phyloP scores from a whole-genome alignment of 164 flowering plant species.

The Litsea cubeba region DNA sequence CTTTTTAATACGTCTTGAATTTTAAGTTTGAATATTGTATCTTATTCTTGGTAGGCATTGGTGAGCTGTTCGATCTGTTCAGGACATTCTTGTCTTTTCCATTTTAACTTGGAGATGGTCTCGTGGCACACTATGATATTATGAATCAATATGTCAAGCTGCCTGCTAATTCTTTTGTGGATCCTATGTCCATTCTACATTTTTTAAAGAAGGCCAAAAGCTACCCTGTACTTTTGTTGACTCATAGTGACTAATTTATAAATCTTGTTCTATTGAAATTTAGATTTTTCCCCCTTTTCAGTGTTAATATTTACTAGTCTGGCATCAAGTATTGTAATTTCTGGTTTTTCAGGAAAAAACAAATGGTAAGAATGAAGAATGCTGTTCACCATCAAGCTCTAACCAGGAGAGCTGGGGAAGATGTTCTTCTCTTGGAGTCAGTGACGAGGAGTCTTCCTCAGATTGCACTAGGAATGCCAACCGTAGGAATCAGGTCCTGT shows the following conservation, averaged over 20 bases:
- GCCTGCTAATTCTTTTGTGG: neutral
- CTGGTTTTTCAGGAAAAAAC: constrained; percentile 46
- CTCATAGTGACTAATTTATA: neutral
- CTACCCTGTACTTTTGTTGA: neutral
- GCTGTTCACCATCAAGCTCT: constrained; percentile 84
- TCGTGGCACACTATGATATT: too few relatives aligned
- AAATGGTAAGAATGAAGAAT: constrained; percentile 52
- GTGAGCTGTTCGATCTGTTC: neutral
- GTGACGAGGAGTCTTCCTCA: constrained; percentile 59
- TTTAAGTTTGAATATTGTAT: neutral
- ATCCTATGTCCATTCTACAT: neutral
- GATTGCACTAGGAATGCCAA: constrained; percentile 24
- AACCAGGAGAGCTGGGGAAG: constrained; percentile 93
- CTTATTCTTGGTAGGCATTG: neutral
- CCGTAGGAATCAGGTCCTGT: constrained; percentile 42
- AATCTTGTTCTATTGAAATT: too few relatives aligned
- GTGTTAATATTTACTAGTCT: neutral
- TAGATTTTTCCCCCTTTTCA: neutral
- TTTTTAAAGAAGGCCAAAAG: neutral
- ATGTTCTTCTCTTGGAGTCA: constrained; percentile 82
- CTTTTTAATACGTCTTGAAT: neutral
- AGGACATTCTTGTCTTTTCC: neutral
- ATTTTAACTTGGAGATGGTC: neutral
- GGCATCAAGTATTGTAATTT: neutral
- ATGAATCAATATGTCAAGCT: neutral